Evolutionary conservation across 305 asterid genomes (phyloP).

Genomic region (Solanum hybrid): DNA sequence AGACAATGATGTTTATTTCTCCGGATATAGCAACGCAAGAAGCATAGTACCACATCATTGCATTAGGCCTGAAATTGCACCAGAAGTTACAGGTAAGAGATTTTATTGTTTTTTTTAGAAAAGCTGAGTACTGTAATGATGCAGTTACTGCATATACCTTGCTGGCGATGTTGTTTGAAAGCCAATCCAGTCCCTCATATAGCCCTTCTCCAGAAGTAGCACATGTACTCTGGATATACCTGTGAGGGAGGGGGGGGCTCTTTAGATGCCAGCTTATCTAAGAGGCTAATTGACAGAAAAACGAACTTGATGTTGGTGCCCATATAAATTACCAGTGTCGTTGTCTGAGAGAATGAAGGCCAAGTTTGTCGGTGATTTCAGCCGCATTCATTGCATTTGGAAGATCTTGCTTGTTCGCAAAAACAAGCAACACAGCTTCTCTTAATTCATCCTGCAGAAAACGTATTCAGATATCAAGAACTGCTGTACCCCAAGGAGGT

Average conservation of each 20-base stretch:
- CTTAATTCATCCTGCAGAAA: constrained; percentile 45
- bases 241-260: not conserved
- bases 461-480: not conserved
- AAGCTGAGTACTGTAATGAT: not conserved
- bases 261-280: not conserved
- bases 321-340: not conserved
- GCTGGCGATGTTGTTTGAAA: constrained; percentile 71
- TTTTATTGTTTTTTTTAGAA: not conserved
- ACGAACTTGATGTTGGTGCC: not conserved
- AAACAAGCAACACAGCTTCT: constrained; percentile 54
- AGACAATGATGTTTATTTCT: not conserved
- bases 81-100: not conserved
- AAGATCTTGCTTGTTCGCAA: constrained; percentile 11
- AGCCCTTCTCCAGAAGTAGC: not conserved
- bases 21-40: not conserved
- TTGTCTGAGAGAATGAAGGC: not conserved
- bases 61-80: not conserved
- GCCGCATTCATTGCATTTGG: not conserved
- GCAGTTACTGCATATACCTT: constrained; percentile 24
- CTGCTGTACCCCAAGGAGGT: not conserved
- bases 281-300: not conserved
- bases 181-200: constrained; percentile 39
- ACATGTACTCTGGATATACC: constrained; percentile 27
- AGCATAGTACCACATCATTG: not conserved
- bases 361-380: not conserved